A percentile compares a stretch with the other conserved stretches of the same genome.
phyloP scores from a whole-genome alignment of 768 basidiomycete species.

The Lactarius deliciosus region DNA sequence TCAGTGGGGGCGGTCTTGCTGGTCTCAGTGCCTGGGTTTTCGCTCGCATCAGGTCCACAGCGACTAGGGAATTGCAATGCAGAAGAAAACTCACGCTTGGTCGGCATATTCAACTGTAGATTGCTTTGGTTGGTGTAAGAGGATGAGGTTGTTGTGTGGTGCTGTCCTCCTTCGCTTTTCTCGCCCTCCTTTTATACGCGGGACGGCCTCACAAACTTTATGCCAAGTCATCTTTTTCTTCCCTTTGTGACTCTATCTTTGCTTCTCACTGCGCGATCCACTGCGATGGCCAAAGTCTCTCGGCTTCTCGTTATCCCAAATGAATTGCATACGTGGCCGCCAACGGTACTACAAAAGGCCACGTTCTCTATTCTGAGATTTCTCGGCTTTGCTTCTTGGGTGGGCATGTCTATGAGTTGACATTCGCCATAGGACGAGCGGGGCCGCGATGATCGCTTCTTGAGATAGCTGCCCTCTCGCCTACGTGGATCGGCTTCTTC shows the following conservation, averaged over 20 bases:
- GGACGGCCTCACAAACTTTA: neutral
- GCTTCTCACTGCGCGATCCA: neutral
- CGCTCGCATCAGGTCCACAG: neutral
- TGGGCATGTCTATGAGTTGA: neutral
- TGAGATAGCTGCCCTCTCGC: neutral
- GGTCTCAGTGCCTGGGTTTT: constrained; percentile 4
- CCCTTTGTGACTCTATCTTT: neutral
- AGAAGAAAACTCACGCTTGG: constrained; percentile 17
- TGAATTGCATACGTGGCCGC: constrained; percentile 22
- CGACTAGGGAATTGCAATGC: neutral
- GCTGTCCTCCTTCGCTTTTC: constrained; percentile 7
- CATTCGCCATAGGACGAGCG: constrained; percentile 21
- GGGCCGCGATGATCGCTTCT: constrained; percentile 3
- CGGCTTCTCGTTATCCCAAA: constrained; percentile 2
- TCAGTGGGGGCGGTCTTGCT: constrained; percentile 5
- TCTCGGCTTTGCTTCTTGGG: constrained; percentile 2
- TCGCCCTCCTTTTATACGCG: constrained; percentile 12
- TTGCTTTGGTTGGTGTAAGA: constrained; percentile 16
- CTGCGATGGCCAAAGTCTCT: constrained; percentile 21
- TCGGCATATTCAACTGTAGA: constrained; percentile 18
- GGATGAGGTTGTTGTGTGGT: constrained; percentile 5
- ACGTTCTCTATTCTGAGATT: constrained; percentile 22
- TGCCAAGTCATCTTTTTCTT: neutral
- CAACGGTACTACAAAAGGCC: constrained; percentile 3
- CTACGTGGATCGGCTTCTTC: neutral